phyloP scores from a whole-genome alignment of 768 basidiomycete genomes.

The Agrocybe praecox region DNA sequence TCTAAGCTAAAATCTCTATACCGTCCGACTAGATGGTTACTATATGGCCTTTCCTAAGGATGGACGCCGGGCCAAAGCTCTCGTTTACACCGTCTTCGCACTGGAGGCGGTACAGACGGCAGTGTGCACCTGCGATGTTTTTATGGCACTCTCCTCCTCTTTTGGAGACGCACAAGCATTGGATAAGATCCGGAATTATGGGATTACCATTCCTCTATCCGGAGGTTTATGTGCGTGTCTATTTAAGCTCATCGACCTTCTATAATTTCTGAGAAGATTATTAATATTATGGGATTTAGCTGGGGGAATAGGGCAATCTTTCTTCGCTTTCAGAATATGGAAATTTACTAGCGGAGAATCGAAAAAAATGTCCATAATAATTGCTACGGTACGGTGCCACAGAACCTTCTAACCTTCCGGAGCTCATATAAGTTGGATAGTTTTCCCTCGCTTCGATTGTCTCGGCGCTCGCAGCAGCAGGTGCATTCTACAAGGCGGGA shows the following conservation, averaged over 20 bases:
- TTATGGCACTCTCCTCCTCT: conserved; percentile 14
- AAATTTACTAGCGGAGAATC: conserved; percentile 19
- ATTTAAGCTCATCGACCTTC: background rate
- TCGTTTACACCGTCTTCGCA: conserved; percentile 26
- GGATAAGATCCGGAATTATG: conserved; percentile 20
- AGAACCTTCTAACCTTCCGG: background rate
- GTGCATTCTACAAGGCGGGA: conserved; percentile 21
- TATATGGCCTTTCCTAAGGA: conserved; percentile 33
- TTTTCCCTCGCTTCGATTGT: conserved; percentile 20
- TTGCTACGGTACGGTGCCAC: conserved; percentile 18
- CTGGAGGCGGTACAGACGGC: conserved; percentile 27
- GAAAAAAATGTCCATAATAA: conserved; percentile 17
- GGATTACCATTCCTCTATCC: conserved; percentile 29
- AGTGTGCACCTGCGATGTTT: conserved; percentile 25
- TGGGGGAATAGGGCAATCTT: conserved; percentile 29
- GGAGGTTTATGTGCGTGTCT: conserved; percentile 28
- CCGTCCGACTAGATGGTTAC: conserved; percentile 31
- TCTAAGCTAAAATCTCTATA: too few relatives aligned
- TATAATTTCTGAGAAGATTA: background rate
- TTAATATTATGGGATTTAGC: conserved; percentile 14
- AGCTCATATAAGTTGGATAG: conserved; percentile 15
- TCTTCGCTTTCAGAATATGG: conserved; percentile 32
- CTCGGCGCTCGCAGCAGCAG: conserved; percentile 23
- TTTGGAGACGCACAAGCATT: conserved; percentile 17
- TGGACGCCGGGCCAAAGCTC: conserved; percentile 18